These are phyloP conservation scores for Talaromyces liani DNA, from an alignment of 495 filamentous ascomycete genomes.

Conservation along the genomic window DNA sequence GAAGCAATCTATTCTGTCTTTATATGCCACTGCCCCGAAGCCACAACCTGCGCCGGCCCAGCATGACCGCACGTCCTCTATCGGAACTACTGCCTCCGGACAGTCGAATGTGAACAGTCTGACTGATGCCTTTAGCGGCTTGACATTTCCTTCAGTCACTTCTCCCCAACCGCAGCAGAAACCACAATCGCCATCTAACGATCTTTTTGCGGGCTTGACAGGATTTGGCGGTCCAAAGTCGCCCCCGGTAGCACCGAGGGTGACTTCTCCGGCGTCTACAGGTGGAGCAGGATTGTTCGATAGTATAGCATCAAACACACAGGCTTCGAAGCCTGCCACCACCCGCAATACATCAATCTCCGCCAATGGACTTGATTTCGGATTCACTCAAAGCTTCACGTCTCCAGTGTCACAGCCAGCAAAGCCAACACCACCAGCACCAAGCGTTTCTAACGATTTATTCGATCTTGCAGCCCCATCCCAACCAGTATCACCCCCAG, in stretches of 20 bases:
- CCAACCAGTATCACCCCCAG: slow-evolving; percentile 32
- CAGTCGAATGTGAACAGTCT: slow-evolving; percentile 61
- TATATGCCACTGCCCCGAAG: slow-evolving; percentile 80
- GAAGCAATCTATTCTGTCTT: slow-evolving; percentile 92
- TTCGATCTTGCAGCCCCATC: slow-evolving; percentile 70
- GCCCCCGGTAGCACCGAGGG: slow-evolving; percentile 43
- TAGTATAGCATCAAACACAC: slow-evolving; percentile 50
- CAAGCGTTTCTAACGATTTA: slow-evolving; percentile 53
- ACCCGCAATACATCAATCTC: slow-evolving; percentile 33
- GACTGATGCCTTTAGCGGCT: slow-evolving; percentile 78
- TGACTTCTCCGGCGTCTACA: slow-evolving; percentile 47
- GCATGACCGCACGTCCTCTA: slow-evolving; percentile 53
- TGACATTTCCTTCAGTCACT: slow-evolving; percentile 62
- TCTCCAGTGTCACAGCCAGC: slow-evolving; percentile 34
- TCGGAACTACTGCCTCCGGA: slow-evolving; percentile 62
- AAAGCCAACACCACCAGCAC: slow-evolving; percentile 31
- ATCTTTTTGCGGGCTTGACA: slow-evolving; percentile 68
- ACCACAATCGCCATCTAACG: slow-evolving; percentile 46
- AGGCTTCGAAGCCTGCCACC: slow-evolving; percentile 34
- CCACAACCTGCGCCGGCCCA: slow-evolving; percentile 50
- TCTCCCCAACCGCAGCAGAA: slow-evolving; percentile 42
- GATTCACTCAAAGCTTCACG: slow-evolving; percentile 36
- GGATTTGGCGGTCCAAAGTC: slow-evolving; percentile 50
- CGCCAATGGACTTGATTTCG: slow-evolving; percentile 47
- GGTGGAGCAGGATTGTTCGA: slow-evolving; percentile 78